Percentiles rank a stretch among this genome's conserved stretches.
phyloP scores from a whole-genome alignment of 2,329 filamentous ascomycete genomes.

The Zymoseptoria ardabiliae region DNA sequence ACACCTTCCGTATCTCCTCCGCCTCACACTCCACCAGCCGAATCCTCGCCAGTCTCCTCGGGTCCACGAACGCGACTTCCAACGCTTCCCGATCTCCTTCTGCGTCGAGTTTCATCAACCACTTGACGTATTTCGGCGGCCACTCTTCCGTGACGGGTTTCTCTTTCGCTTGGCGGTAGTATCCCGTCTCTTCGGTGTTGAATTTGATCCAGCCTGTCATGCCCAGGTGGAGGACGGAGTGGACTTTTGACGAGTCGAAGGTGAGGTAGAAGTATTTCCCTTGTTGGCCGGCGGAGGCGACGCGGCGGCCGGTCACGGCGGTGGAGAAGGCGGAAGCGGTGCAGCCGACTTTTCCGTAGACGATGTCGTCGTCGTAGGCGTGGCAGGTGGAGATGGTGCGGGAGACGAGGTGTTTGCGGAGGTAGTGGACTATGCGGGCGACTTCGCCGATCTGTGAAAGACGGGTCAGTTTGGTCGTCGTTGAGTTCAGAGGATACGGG shows the following conservation, averaged over 20 bases:
- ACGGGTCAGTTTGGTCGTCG: background rate
- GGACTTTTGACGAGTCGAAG: constrained; percentile 62
- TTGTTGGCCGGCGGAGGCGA: constrained; percentile 67
- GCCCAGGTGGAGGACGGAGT: constrained; percentile 54
- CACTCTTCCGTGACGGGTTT: constrained; percentile 52
- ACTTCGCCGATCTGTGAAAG: constrained; percentile 49
- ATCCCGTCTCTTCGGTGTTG: constrained; percentile 65
- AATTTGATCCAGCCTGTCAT: constrained; percentile 81
- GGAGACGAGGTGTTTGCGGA: constrained; percentile 75
- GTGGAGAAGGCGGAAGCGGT: constrained; percentile 66
- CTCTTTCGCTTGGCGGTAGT: constrained; percentile 59
- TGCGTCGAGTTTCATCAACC: constrained; percentile 56
- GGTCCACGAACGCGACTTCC: constrained; percentile 73
- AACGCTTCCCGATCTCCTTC: constrained; percentile 41
- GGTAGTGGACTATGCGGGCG: constrained; percentile 76
- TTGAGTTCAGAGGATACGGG: no score
- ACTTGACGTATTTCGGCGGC: constrained; percentile 90
- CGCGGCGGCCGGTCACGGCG: constrained; percentile 67
- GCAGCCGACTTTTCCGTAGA: constrained; percentile 88
- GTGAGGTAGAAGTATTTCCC: constrained; percentile 97
- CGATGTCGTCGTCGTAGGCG: constrained; percentile 70
- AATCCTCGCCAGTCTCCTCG: constrained; percentile 70
- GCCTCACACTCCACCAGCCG: constrained; percentile 75
- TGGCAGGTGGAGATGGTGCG: constrained; percentile 65
- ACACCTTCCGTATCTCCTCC: constrained; percentile 64